A percentile compares a stretch with the other conserved stretches of the same genome.
phyloP scores from a whole-genome alignment of 495 filamentous ascomycete species.

The Xylaria flabelliformis region DNA sequence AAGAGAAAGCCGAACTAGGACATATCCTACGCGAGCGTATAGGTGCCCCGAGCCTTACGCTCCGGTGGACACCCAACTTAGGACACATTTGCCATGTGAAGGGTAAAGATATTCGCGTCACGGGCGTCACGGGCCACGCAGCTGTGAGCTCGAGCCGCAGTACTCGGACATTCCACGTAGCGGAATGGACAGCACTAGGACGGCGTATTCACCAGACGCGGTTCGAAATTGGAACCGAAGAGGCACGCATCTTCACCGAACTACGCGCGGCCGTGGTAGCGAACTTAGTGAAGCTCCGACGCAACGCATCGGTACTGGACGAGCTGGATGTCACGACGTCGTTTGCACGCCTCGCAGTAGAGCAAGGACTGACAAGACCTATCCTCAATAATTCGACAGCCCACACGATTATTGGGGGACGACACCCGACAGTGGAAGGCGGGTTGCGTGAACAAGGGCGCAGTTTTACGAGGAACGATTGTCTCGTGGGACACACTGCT shows the following conservation, averaged over 20 bases:
- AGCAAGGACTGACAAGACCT: slow-evolving; percentile 76
- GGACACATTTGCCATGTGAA: slow-evolving; percentile 93
- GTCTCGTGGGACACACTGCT: slow-evolving; percentile 64
- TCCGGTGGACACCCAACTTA: slow-evolving; percentile 82
- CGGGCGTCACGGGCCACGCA: slow-evolving; percentile 38
- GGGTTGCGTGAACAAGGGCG: slow-evolving; percentile 81
- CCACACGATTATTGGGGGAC: slow-evolving; percentile 71
- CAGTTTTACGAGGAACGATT: slow-evolving; percentile 86
- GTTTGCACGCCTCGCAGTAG: slow-evolving; percentile 76
- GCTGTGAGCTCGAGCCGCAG: slow-evolving; percentile 75
- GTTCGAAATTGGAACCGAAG: slow-evolving; percentile 78
- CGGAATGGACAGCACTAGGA: slow-evolving; percentile 84
- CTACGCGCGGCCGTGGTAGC: slow-evolving; percentile 77
- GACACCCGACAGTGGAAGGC: slow-evolving; percentile 88
- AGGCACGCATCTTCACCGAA: slow-evolving; percentile 72
- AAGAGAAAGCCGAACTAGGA: slow-evolving; percentile 65
- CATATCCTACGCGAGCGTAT: slow-evolving; percentile 60
- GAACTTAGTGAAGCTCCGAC: slow-evolving; percentile 81
- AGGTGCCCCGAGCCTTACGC: slow-evolving; percentile 65
- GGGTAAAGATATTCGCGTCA: slow-evolving; percentile 68
- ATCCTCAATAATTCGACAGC: slow-evolving; percentile 62
- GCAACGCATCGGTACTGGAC: slow-evolving; percentile 87
- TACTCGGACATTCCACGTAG: slow-evolving; percentile 82
- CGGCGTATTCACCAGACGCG: slow-evolving; percentile 72
- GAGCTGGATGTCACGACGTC: slow-evolving; percentile 89